Conservation (phyloP, 1,284 basidiomycete genomes). For the Fomitopsis pinicola region DNA sequence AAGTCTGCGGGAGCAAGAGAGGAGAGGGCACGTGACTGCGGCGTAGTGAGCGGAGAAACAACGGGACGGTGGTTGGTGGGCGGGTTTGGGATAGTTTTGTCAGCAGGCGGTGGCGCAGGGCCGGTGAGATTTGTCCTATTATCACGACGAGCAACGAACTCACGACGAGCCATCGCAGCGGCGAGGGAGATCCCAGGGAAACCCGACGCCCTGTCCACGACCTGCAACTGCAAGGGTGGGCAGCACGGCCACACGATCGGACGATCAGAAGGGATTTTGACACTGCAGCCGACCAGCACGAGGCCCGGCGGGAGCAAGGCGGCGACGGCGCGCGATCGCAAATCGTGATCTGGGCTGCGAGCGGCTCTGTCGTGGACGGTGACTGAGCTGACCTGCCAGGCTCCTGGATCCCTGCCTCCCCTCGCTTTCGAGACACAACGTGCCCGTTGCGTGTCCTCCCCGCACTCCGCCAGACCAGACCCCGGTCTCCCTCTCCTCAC, state of each 20-base stretch:
- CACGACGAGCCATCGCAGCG: too few species aligned
- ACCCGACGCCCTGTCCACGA: too few species aligned
- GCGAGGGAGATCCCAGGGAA: too few species aligned
- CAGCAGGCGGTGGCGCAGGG: background rate
- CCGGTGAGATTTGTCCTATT: too few species aligned
- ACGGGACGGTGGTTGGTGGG: background rate
- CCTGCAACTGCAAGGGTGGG: too few species aligned
- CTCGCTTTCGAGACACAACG: background rate
- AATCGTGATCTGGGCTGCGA: background rate
- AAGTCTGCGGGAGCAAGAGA: background rate
- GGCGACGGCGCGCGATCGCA: background rate
- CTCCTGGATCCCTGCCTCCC: background rate
- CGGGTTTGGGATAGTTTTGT: background rate
- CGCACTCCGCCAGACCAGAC: conserved; percentile 9
- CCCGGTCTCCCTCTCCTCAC: conserved; percentile 12
- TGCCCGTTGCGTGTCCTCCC: conserved; percentile 1
- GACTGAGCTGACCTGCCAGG: background rate
- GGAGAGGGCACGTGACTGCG: background rate
- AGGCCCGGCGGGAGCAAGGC: background rate
- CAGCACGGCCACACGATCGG: background rate
- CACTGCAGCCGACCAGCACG: background rate
- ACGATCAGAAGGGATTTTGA: background rate
- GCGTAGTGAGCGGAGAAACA: background rate
- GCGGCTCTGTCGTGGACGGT: background rate
- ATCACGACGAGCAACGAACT: too few species aligned